These are phyloP conservation scores for Psidium friedrichsthalianum DNA, from an alignment of 345 rosid species.

Conservation along the genomic window DNA sequence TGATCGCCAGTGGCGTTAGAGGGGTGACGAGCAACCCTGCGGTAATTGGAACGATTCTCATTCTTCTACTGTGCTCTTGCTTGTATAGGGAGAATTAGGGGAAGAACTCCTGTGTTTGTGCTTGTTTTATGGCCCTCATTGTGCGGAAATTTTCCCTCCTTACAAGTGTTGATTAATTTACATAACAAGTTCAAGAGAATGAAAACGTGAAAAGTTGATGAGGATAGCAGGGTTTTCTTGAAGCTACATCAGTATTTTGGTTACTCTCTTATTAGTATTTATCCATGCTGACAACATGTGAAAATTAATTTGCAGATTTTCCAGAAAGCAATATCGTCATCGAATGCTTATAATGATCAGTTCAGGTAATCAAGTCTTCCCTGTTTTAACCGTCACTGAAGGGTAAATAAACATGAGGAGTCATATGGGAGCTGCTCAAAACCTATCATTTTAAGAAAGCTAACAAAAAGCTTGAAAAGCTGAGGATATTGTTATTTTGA, in stretches of 20 bases:
- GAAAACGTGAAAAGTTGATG: not conserved
- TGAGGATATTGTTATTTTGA: no score
- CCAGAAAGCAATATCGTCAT: slow-evolving; percentile 95
- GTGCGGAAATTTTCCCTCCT: not conserved
- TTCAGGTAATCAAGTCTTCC: slow-evolving; percentile 42
- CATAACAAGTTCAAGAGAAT: not conserved
- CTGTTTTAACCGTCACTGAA: not conserved
- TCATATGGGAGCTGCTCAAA: not conserved
- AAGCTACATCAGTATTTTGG: no score
- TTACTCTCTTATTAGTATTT: not conserved
- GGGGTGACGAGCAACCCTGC: slow-evolving; percentile 99
- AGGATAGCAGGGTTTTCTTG: not conserved
- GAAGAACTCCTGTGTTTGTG: not conserved
- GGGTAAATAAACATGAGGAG: not conserved
- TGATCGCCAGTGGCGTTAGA: slow-evolving; percentile 82
- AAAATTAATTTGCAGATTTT: slow-evolving; percentile 59
- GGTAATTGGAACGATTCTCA: slow-evolving; percentile 24
- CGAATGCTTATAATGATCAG: slow-evolving; percentile 92
- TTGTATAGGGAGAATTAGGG: not conserved
- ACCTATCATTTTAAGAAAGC: not conserved
- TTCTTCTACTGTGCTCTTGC: not conserved
- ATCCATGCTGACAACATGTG: not conserved
- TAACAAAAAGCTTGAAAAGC: no score
- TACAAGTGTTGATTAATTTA: not conserved
- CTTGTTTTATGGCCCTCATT: not conserved